Evolutionary conservation across 1,139 yeast genomes (phyloP), one percentile per base, ranked within the genome.

Genomic region (Lodderomyces pseudojiufengensis): DNA sequence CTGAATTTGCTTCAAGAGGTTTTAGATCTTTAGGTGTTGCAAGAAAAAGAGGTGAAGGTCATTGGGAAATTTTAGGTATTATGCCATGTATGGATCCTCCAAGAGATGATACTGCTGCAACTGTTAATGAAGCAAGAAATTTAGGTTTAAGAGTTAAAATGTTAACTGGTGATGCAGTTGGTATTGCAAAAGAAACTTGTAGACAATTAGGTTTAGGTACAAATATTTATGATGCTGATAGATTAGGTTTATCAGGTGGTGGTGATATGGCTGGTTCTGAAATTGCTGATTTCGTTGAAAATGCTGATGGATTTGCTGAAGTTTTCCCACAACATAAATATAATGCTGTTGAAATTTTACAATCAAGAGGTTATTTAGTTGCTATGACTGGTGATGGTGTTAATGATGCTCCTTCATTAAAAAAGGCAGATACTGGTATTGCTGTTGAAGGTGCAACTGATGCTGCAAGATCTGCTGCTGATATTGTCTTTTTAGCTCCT

Each of bases 81-180:
- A 86, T 87, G 95, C 95, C 96, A 67, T 86, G 95, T 79, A 86
- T 87, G 92, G 96, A 87, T 71, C 96, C 96, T 61, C 96, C 96
- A 73, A 85, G 96, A 81, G 95, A 86, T 66, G 96, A 87, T 68
- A 87, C 96, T 78, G 96, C 95, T 64, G 84, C 82, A 63, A 87
- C 96, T 68, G 94, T 87, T 66, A 69, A 78, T 70, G 96, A 87
- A 76, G 96, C 96, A 59, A 84, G 86, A 77, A 70, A 76, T 57
- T 80, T 87, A 61, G 96, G 96, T 84, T 79, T 87, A 64, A 82
- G 94, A 73, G 95, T 87, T 57, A 87, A 87, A 86, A 87, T 87
- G 96, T 80, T 87, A 67, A 87, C 96, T 76, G 96, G 96, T 84
- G 96, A 87, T 74, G 96, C 96, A 72, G 95, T 87, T 63, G 96